Evolutionary conservation across 2,329 filamentous ascomycete genomes (phyloP), one percentile per base, ranked within the genome.

Genomic region (Sporothrix pseudoabietina): DNA sequence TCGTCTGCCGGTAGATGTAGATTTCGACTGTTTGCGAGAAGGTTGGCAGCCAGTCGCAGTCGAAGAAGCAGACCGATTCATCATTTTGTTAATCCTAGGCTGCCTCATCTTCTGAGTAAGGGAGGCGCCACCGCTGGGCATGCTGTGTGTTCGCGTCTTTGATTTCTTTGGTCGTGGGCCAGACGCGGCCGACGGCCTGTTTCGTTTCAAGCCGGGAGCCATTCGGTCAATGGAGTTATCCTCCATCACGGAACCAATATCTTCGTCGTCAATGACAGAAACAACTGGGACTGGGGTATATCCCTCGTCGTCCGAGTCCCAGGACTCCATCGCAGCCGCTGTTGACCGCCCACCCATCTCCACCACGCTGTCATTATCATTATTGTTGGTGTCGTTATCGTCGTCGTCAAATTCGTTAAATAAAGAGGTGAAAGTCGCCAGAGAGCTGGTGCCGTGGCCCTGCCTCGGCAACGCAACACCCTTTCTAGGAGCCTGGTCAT

Each of bases 181-280:
- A 73, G 47, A 78, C 70, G 19, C 80, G 74, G 32, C 78, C 73
- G 72, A 79, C 39, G 73, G 77, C 78, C 70, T 80, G 68, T 76
- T 82, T 79, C 84, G 83, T 77, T 85, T 87, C 26, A 78, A 79
- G 30, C 81, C 80, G 0, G 83, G 79, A 4, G 83, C 76, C 86
- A 89, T 89, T 26, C 77, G 79, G 75, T 89, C 87, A 54, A 89
- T 82, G 12, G 79, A 77, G 71, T 88, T 82, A 35, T 88, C 86
- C 76, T 89, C 87, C 44, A 87, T 78, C 9, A 80, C 81, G 3
- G 83, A 84, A 1, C 74, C 72, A 12, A 88, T 81, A 16, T 80
- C 78, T 65, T 88, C 82, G 39, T 88, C 85, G 76, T 89, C 87
- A 30, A 87, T 78, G 10, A 80, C 79, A 10, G 32, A 72, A 75